Evolutionary conservation across 1,139 yeast species (phyloP).

Genomic region (Yamadazyma atlantica): DNA sequence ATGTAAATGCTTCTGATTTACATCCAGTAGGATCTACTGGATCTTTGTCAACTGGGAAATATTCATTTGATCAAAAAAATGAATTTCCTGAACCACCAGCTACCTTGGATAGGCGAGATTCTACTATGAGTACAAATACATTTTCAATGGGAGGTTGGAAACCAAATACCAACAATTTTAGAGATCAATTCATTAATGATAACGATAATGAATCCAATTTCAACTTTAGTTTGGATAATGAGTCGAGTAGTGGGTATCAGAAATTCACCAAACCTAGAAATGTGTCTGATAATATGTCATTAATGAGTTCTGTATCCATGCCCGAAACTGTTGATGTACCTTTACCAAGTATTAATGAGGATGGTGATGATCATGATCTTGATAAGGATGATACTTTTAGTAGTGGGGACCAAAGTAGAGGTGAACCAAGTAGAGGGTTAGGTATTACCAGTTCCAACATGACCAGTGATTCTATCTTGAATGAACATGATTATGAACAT

Average conservation of each 20-base stretch:
- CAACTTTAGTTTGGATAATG: slow-evolving; percentile 30
- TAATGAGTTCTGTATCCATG: slow-evolving; percentile 30
- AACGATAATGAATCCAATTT: slow-evolving; percentile 43
- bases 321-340: slow-evolving; percentile 47
- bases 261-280: slow-evolving; percentile 36
- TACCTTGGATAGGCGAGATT: slow-evolving; percentile 21
- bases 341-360: slow-evolving; percentile 39
- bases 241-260: slow-evolving; percentile 25
- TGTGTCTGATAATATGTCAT: slow-evolving; percentile 26
- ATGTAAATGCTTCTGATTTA: slow-evolving; percentile 16
- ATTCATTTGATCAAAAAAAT: slow-evolving; percentile 22
- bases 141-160: slow-evolving; percentile 54
- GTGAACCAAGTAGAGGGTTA: slow-evolving; percentile 9
- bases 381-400: slow-evolving; percentile 18
- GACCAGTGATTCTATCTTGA: slow-evolving; percentile 30
- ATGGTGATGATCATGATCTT: slow-evolving; percentile 26
- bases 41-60: slow-evolving; percentile 40
- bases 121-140: slow-evolving; percentile 39
- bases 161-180: slow-evolving; percentile 48
- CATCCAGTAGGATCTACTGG: slow-evolving; percentile 35
- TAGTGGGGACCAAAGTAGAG: slow-evolving; percentile 9
- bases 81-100: slow-evolving; percentile 6
- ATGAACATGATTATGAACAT: slow-evolving; percentile 20
- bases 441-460: slow-evolving; percentile 9
- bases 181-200: slow-evolving; percentile 52